Evolutionary conservation across 2,329 filamentous ascomycete genomes (phyloP), one percentile per base, ranked within the genome.

Genomic region (Cladobotryum protrusum): DNA sequence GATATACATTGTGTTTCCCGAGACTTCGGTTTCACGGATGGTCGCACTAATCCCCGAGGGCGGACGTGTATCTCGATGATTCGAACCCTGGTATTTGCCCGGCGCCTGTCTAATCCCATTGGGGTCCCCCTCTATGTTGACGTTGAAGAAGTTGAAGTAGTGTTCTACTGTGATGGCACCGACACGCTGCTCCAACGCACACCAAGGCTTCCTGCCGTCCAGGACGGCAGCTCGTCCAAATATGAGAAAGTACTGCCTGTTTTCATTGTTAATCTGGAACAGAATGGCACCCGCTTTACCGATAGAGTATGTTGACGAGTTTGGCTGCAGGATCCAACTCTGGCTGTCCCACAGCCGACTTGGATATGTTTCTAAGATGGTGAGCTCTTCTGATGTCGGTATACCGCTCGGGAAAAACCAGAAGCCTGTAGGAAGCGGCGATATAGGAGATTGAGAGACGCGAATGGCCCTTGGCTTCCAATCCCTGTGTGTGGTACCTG

Each of bases 1-100:
- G 15, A 48, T 4, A 24, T 19, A 48, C 37, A 48, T 48, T 12
- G 42, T 39, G 37, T 48, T 42, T 11, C 46, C 46, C 9, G 46
- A 48, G 34, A 48, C 24, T 17, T 42, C 35, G 33, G 46, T 19
- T 15, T 20, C 5, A 8, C 17, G 15, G 19, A 34, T 34, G 5
- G 19, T n/a, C 5, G n/a, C 46, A 3, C 29, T 37, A 48, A 43
- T 20, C 1, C 24, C 46, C 11, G 46, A 13, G n/a, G n/a, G 17
- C 29, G 11, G 32, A 8, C 37, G 20, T 7, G 36, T 32, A 33
- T 40, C 45, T 6, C 35, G 19, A 15, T 18, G 34, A 36, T 20
- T 36, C 6, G 43, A 15, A 14, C n/a, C 13, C 13, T 15, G 8
- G n/a, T 42, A 42, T 13, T 5, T 18, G 6, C n/a, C 18, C 17